phyloP scores from a whole-genome alignment of 495 filamentous ascomycete genomes.

The Acidiella bohemica region DNA sequence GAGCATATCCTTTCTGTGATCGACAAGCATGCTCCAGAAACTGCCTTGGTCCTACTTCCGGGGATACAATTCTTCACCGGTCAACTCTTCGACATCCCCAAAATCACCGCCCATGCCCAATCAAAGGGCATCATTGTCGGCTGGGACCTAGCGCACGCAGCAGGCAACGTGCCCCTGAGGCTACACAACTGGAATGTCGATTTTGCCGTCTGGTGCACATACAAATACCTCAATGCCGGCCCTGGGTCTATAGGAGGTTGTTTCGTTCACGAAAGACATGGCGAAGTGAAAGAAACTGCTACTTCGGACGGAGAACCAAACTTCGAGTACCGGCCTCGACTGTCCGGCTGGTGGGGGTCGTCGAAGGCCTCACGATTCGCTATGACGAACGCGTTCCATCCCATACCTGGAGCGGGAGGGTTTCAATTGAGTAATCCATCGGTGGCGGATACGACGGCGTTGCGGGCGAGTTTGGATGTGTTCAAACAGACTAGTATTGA shows the following conservation, averaged over 20 bases:
- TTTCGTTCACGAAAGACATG: conserved; percentile 71
- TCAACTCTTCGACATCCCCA: conserved; percentile 73
- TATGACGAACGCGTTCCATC: conserved; percentile 67
- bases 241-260: conserved; percentile 76
- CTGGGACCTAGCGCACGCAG: conserved; percentile 94
- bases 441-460: conserved; percentile 51
- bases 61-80: conserved; percentile 94
- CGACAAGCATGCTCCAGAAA: conserved; percentile 56
- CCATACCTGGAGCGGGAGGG: conserved; percentile 53
- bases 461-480: conserved; percentile 64
- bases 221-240: conserved; percentile 92
- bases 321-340: conserved; percentile 39
- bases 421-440: conserved; percentile 60
- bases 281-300: conserved; percentile 1
- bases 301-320: conserved; percentile 15
- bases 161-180: conserved; percentile 70
- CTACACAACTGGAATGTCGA: conserved; percentile 93
- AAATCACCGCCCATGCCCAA: conserved; percentile 72
- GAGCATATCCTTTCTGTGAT: conserved; percentile 64
- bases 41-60: conserved; percentile 72
- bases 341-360: conserved; percentile 86
- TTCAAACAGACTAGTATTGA: conserved; percentile 62
- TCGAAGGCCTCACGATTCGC: conserved; percentile 61
- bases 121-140: conserved; percentile 63
- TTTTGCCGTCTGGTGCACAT: conserved; percentile 92